A percentile compares a stretch with the other conserved stretches of the same genome.
Evolutionary conservation across 768 basidiomycete genomes (phyloP).

Genomic region (Termitomyces sp.): DNA sequence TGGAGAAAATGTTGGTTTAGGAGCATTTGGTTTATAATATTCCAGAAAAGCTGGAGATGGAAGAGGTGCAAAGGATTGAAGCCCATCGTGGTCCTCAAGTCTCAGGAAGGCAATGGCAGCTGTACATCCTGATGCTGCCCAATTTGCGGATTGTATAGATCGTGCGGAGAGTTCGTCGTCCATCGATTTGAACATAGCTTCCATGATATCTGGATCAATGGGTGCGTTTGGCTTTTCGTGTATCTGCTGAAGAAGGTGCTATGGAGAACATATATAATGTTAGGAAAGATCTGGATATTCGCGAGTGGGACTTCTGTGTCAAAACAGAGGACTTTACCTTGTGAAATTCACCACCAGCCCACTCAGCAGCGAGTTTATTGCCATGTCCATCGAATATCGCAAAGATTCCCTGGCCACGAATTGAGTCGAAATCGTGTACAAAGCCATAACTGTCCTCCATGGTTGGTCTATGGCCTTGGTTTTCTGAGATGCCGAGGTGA

Average conservation of each 20-base stretch:
- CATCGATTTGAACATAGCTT: slow-evolving; percentile 10
- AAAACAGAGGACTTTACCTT: slow-evolving; percentile 5
- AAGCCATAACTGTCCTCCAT: slow-evolving; percentile 16
- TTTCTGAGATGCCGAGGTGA: slow-evolving; percentile 8
- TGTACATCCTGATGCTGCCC: slow-evolving; percentile 14
- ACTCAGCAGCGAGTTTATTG: slow-evolving; percentile 13
- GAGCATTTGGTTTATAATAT: slow-evolving; percentile 3
- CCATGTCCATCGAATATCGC: slow-evolving; percentile 14
- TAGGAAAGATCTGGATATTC: not conserved
- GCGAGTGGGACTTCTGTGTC: not conserved
- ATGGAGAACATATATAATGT: not conserved
- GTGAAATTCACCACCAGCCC: slow-evolving; percentile 13
- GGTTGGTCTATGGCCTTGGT: slow-evolving; percentile 4
- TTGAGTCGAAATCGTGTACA: slow-evolving; percentile 9
- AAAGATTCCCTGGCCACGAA: slow-evolving; percentile 12
- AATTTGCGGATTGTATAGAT: slow-evolving; percentile 8
- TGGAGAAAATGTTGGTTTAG: not conserved
- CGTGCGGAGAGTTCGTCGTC: slow-evolving; percentile 5
- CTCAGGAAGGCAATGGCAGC: slow-evolving; percentile 13
- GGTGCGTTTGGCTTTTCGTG: slow-evolving; percentile 9
- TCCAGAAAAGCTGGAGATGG: not conserved
- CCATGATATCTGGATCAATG: slow-evolving; percentile 6
- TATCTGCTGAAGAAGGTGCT: slow-evolving; percentile 10
- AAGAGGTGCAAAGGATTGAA: slow-evolving; percentile 4
- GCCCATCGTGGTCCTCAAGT: slow-evolving; percentile 8